These are phyloP conservation scores for Silene conica DNA, from an alignment of 148 eudicot genomes.

Conservation along the genomic window DNA sequence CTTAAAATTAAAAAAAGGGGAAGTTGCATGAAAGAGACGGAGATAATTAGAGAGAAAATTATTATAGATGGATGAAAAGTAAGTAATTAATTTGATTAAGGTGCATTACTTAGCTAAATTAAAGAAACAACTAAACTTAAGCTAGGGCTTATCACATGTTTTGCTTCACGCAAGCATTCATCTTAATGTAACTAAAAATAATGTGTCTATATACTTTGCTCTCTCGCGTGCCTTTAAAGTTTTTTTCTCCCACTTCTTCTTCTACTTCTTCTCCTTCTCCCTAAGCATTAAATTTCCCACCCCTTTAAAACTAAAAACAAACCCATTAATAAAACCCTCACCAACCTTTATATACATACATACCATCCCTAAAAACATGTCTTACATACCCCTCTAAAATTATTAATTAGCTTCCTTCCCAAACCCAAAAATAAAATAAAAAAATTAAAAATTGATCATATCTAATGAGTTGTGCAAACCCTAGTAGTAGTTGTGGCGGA, in stretches of 20 bases:
- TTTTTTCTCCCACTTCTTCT: slow-evolving; percentile 30
- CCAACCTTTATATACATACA: slow-evolving; percentile 17
- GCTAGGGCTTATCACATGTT: slow-evolving; percentile 64
- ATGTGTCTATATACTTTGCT: slow-evolving; percentile 36
- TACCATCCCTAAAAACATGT: neutral
- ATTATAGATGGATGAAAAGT: neutral
- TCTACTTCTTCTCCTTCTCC: slow-evolving; percentile 2
- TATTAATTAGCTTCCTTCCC: neutral
- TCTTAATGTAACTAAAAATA: slow-evolving; percentile 26
- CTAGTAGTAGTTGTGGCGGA: slow-evolving; percentile 29
- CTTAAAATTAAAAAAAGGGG: too few species aligned
- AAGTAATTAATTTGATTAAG: neutral
- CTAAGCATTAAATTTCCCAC: neutral
- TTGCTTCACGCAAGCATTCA: slow-evolving; percentile 98
- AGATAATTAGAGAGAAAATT: too few species aligned
- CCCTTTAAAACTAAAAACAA: neutral
- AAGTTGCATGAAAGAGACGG: too few species aligned
- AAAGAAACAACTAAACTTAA: slow-evolving; percentile 17
- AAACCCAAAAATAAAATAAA: neutral
- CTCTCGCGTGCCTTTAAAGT: slow-evolving; percentile 91
- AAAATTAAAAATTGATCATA: neutral
- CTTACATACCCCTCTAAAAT: too few species aligned
- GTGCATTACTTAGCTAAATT: neutral
- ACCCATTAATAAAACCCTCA: slow-evolving; percentile 24
- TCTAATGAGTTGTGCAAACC: slow-evolving; percentile 45